These are phyloP conservation scores for Phytophthora tentaculata DNA, from an alignment of 352 stramenopile genomes.

Conservation along the genomic window DNA sequence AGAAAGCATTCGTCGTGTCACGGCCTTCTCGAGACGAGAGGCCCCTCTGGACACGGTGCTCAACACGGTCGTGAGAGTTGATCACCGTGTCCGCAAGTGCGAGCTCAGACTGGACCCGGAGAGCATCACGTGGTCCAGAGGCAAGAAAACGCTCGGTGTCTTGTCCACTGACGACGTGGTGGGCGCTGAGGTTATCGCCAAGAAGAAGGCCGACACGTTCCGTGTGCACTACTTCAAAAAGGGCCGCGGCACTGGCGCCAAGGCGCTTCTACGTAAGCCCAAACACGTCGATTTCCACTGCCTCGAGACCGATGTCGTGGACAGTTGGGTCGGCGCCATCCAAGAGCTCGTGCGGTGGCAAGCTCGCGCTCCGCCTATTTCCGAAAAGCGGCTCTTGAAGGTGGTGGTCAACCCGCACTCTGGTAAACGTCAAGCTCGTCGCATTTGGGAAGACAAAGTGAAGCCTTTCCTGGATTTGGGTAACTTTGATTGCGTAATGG, in stretches of 20 bases:
- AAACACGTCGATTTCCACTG: conserved; percentile 57
- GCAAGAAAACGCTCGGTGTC: conserved; percentile 50
- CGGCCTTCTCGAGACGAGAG: conserved; percentile 82
- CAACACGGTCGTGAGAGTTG: conserved; percentile 45
- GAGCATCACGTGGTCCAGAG: conserved; percentile 61
- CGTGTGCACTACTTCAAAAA: conserved; percentile 84
- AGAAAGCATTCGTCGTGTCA: conserved; percentile 83
- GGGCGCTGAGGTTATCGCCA: conserved; percentile 50
- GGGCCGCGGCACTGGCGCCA: conserved; percentile 59
- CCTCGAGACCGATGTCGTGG: conserved; percentile 45
- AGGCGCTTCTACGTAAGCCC: conserved; percentile 63
- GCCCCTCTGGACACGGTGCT: conserved; percentile 70
- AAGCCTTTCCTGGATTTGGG: conserved; percentile 82
- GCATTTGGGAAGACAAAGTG: conserved; percentile 76
- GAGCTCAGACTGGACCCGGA: conserved; percentile 72
- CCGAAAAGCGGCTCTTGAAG: conserved; percentile 78
- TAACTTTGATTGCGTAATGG: conserved; percentile 78
- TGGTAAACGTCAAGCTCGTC: conserved; percentile 62
- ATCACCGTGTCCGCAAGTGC: conserved; percentile 53
- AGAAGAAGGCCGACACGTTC: conserved; percentile 50
- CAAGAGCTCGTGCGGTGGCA: conserved; percentile 87
- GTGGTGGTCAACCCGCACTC: conserved; percentile 87
- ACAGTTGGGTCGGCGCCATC: conserved; percentile 68
- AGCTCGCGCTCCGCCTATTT: conserved; percentile 67
- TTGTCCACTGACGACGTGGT: conserved; percentile 83